phyloP scores from a whole-genome alignment of 805 yeast genomes.

The Lachancea sp. region DNA sequence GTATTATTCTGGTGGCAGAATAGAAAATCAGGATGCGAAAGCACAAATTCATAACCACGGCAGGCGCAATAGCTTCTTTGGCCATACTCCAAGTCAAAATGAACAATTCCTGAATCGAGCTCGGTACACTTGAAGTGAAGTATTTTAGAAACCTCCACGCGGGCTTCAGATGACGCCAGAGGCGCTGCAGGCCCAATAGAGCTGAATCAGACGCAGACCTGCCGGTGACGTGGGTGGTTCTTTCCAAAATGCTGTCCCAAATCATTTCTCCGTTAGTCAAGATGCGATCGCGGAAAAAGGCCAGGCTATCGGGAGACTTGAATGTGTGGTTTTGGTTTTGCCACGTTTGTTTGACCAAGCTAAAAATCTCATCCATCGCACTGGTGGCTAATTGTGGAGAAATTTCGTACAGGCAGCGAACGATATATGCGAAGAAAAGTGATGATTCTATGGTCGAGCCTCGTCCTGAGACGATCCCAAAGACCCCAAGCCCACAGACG shows the following conservation, averaged over 20 bases:
- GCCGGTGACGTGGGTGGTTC: conserved; percentile 15
- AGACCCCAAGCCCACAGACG: conserved; percentile 66
- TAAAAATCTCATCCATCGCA: conserved; percentile 39
- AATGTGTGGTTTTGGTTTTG: conserved; percentile 30
- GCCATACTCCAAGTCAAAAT: conserved; percentile 40
- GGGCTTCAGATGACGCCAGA: conserved; percentile 21
- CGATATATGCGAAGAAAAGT: conserved; percentile 80
- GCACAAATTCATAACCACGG: conserved; percentile 73
- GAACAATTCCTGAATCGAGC: conserved; percentile 26
- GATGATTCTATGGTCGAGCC: conserved; percentile 93
- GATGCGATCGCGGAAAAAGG: conserved; percentile 26
- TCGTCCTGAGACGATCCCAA: conserved; percentile 73
- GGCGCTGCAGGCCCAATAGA: conserved; percentile 4
- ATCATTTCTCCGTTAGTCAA: conserved; percentile 23
- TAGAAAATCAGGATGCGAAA: conserved; percentile 81
- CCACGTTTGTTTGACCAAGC: conserved; percentile 35
- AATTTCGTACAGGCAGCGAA: conserved; percentile 86
- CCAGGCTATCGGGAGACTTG: conserved; percentile 30
- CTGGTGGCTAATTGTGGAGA: conserved; percentile 77
- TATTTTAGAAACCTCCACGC: conserved; percentile 26
- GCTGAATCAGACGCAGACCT: conserved; percentile 20
- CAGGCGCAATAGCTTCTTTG: conserved; percentile 62
- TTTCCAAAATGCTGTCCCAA: conserved; percentile 25
- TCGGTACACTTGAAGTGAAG: conserved; percentile 28
- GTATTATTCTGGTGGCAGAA: conserved; percentile 91